Percentiles rank a stretch among this genome's conserved stretches.
Evolutionary conservation across 495 filamentous ascomycete species (phyloP).

Genomic region (Aspergillus funiculosus): DNA sequence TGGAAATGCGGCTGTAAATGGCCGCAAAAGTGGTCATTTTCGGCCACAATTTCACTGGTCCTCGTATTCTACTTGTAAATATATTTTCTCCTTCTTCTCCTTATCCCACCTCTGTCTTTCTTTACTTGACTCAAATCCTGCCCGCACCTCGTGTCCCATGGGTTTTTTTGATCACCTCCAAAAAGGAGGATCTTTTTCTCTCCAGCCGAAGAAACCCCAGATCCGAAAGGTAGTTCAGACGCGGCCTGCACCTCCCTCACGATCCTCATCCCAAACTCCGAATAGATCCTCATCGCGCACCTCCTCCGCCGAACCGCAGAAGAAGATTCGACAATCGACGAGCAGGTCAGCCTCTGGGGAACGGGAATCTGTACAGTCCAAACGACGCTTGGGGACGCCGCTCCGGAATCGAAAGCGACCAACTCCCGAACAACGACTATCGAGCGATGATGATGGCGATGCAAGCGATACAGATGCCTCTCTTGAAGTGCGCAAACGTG

Average conservation of each 20-base stretch:
- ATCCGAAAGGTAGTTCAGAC: conserved; percentile 45
- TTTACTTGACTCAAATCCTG: background rate
- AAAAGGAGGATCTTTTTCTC: conserved; percentile 46
- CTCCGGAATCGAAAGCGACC: conserved; percentile 40
- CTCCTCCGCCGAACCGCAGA: conserved; percentile 20
- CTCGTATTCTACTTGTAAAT: conserved; percentile 2
- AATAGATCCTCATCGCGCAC: conserved; percentile 17
- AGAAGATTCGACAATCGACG: conserved; percentile 26
- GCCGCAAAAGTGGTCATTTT: no score
- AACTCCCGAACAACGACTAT: conserved; percentile 43
- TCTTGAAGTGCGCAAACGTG: conserved; percentile 44
- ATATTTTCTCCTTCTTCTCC: conserved; percentile 14
- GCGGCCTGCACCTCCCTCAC: conserved; percentile 30
- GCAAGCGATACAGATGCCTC: conserved; percentile 43
- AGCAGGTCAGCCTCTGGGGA: conserved; percentile 34
- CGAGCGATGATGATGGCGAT: conserved; percentile 49
- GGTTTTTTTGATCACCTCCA: conserved; percentile 54
- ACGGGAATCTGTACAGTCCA: conserved; percentile 27
- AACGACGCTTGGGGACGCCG: conserved; percentile 32
- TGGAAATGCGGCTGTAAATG: no score
- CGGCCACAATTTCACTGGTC: no score
- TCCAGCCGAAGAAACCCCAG: conserved; percentile 46
- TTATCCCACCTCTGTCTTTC: background rate
- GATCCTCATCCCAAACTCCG: conserved; percentile 26
- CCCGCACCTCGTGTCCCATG: conserved; percentile 27